Evolutionary conservation across 345 rosid species (phyloP).

Genomic region (Luvunga scandens): DNA sequence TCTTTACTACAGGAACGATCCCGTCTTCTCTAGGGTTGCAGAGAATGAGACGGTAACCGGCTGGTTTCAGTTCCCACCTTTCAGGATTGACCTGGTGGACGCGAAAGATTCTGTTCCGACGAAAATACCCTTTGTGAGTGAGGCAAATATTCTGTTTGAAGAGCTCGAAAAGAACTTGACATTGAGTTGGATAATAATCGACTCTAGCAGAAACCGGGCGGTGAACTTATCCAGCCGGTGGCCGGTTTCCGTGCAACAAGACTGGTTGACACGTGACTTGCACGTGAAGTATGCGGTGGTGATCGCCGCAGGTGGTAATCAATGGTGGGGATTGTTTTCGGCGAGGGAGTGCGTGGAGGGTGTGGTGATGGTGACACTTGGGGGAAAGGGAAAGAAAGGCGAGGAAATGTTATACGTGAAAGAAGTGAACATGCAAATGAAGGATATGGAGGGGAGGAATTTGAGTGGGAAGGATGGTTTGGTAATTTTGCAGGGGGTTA

Average conservation of each 20-base stretch:
- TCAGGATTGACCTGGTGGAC: conserved; percentile 59
- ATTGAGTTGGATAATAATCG: conserved; percentile 67
- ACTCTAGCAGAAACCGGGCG: conserved; percentile 50
- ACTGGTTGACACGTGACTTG: conserved; percentile 70
- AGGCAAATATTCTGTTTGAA: conserved; percentile 33
- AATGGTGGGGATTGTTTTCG: conserved; percentile 8
- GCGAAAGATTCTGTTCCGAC: conserved; percentile 42
- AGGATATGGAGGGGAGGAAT: conserved; percentile 73
- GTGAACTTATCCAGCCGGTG: conserved; percentile 54
- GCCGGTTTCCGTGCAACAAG: conserved; percentile 56
- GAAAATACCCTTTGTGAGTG: conserved; percentile 12
- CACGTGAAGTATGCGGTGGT: conserved; percentile 46
- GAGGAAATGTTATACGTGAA: conserved; percentile 55
- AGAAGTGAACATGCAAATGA: conserved; percentile 58
- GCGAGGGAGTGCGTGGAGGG: conserved; percentile 35
- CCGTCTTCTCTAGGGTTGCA: conserved; percentile 46
- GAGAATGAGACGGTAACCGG: conserved; percentile 40
- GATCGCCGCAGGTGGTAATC: conserved; percentile 16
- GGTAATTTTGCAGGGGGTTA: conserved; percentile 44
- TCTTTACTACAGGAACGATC: conserved; percentile 38
- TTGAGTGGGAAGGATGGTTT: conserved; percentile 65
- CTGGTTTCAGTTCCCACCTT: conserved; percentile 60
- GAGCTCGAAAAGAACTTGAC: conserved; percentile 49
- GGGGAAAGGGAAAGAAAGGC: conserved; percentile 50
- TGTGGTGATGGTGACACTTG: conserved; percentile 36